Conservation (phyloP, 148 eudicot species). For the Chenopodium suecicum region DNA sequence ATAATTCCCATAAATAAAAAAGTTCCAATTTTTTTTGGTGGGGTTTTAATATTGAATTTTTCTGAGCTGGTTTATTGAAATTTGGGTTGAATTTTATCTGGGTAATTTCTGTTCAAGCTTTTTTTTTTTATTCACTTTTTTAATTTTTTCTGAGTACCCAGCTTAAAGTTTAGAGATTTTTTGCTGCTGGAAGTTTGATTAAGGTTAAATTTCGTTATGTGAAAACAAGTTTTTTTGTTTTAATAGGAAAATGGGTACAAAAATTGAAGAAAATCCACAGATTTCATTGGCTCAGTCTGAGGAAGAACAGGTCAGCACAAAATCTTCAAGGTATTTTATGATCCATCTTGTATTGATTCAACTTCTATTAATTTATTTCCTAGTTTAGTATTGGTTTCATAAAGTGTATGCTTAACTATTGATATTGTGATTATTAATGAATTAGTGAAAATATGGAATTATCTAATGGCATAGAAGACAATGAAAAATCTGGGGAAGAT, state of each 20-base stretch:
- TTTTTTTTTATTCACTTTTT: neutral
- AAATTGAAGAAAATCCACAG: conserved; percentile 20
- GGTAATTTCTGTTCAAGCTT: neutral
- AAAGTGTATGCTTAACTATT: neutral
- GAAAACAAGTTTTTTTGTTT: conserved; percentile 8
- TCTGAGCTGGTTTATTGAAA: neutral
- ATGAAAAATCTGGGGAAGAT: conserved; percentile 19
- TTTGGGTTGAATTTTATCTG: conserved; percentile 9
- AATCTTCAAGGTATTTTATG: conserved; percentile 25
- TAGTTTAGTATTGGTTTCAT: neutral
- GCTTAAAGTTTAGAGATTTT: conserved; percentile 1
- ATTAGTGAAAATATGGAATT: conserved; percentile 24
- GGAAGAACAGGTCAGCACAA: conserved; percentile 19
- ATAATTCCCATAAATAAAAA: neutral
- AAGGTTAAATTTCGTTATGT: neutral
- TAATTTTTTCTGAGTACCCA: neutral
- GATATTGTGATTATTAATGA: conserved; percentile 14
- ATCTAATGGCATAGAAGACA: conserved; percentile 24
- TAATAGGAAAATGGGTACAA: conserved; percentile 22
- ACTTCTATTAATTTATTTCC: neutral
- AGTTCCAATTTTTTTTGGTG: conserved; percentile 6
- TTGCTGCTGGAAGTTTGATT: conserved; percentile 17
- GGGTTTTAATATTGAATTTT: conserved; percentile 10
- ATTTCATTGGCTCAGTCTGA: neutral
- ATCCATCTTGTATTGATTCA: neutral